Base-by-base conservation (phyloP, 306 rosid species). In the Prunus dulcis region DNA sequence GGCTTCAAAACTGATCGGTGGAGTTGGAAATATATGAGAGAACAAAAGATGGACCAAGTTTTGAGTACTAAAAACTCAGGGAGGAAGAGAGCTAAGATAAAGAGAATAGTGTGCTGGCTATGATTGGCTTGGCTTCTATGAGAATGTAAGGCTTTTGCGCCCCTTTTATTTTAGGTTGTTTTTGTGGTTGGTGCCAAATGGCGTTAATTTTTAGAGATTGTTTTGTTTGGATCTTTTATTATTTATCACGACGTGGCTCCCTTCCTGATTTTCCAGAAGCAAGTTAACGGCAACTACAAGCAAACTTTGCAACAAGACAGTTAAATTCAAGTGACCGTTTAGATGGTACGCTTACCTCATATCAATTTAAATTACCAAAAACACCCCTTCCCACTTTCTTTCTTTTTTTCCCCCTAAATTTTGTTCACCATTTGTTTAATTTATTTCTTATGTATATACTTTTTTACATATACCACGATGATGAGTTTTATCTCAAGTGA, bases 141-240 rank as follows among this genome's bases (percentile, higher is more conserved):
- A 73, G 77, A 83, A 83, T 72, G 84, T 47, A 81, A 12, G 67
- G 47, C 19, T 25, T 76, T 67, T 83, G 82, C 66, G 69, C 69
- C 75, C 78, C 67, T 85, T 84, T 85, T 85, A 85, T 82, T 74
- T 87, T 81, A 25, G 70, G 78, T 75, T 81, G 70, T 25, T 80
- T 78, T 53, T 66, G 68, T 10, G 83, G 82, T 87, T 79, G 88
- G 91, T 85, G 90, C 87, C 89, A 34, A 76, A 88, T 85, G 82
- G 70, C 82, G 88, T 88, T 80, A 83, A 73, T 55, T 69, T 64
- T 12, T 3, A 14, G 50, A 28, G 27, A 43, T 13, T 46, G 73
- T 28, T 38, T 13, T 46, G 73, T 28, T 38, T 47, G 73, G 78
- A 74, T 62, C 79, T 63, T 69, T 47, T 32, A 0, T 32, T 32